Base-by-base conservation (phyloP, 2,329 filamentous ascomycete genomes). In the Lasiodiplodia theobromae region DNA sequence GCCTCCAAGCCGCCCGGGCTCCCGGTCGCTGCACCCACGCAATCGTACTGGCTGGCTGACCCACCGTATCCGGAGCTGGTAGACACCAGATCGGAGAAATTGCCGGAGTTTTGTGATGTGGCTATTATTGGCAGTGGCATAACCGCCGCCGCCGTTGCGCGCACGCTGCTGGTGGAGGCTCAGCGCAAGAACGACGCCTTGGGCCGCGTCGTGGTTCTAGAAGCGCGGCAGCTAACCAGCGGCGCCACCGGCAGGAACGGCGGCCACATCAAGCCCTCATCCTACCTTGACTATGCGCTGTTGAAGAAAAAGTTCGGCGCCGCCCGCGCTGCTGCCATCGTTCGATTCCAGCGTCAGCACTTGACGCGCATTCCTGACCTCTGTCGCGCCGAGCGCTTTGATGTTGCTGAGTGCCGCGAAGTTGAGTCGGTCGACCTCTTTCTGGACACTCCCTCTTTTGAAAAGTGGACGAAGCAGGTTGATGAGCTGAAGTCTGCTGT, bases 91-190 rank as follows among this genome's bases (percentile, higher is more conserved):
- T 67, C 65, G 2, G 38, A 51, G 16, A 49, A 38, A 4, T 68
- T 80, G 0, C 78, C 77, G 1, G 2, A 47, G 11, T 49, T 63
- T 40, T 74, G 71, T 60, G 75, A 79, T 64, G 69, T 81, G 72
- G 78, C 91, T 68, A 89, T 91, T 68, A 79, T 91, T 53, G 89
- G 89, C 40, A 87, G 86, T 8, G 89, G 89, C 54, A 87, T 89
- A 37, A 91, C 91, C 74, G 89, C 89, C 47, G 85, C 86, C 44
- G 89, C 87, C 25, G 90, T 88, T 0, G 89, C 89, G n/a, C 87
- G 88, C 69, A 85, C 90, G 70, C 83, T 91, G 73, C 47, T 71
- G n/a, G 70, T 74, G 14, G 65, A 67, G 37, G 65, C 65, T 21
- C 23, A 51, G n/a, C 53, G 65, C 11, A 67, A 51, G 44, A n/a